phyloP scores from a whole-genome alignment of 768 basidiomycete genomes.

The Candolleomyces aberdarensis region DNA sequence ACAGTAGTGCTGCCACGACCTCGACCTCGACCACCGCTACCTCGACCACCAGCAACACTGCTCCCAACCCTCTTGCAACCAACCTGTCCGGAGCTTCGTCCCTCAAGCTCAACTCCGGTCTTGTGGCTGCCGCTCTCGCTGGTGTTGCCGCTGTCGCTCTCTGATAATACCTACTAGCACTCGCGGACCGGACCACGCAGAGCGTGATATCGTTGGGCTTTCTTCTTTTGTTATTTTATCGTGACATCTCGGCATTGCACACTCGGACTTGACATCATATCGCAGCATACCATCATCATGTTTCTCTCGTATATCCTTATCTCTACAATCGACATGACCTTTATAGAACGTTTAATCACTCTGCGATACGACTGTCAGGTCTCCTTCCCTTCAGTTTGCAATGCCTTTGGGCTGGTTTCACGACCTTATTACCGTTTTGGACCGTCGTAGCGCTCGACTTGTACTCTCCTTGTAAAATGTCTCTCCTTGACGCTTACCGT shows the following conservation, averaged over 20 bases:
- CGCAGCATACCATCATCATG: neutral
- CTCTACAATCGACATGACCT: neutral
- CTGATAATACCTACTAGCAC: conserved; percentile 21
- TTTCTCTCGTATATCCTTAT: neutral
- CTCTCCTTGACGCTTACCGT: neutral
- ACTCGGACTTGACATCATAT: neutral
- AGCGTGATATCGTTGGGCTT: neutral
- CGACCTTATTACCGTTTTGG: too few relatives aligned
- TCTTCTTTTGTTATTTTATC: neutral
- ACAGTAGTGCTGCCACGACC: neutral
- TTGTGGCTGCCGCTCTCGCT: conserved; percentile 42
- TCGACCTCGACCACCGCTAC: conserved; percentile 6
- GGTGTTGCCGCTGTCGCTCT: conserved; percentile 46
- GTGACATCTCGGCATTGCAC: conserved; percentile 3
- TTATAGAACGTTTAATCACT: neutral
- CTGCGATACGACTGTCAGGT: neutral
- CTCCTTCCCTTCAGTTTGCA: neutral
- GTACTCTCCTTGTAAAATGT: neutral
- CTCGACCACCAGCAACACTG: conserved; percentile 10
- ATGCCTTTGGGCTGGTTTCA: neutral
- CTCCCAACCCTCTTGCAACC: conserved; percentile 12
- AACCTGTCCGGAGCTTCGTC: conserved; percentile 17
- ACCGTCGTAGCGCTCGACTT: neutral
- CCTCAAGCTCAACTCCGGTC: conserved; percentile 27
- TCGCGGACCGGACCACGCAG: neutral